phyloP scores from a whole-genome alignment of 2,329 filamentous ascomycete species.

The Apiospora arundinis region DNA sequence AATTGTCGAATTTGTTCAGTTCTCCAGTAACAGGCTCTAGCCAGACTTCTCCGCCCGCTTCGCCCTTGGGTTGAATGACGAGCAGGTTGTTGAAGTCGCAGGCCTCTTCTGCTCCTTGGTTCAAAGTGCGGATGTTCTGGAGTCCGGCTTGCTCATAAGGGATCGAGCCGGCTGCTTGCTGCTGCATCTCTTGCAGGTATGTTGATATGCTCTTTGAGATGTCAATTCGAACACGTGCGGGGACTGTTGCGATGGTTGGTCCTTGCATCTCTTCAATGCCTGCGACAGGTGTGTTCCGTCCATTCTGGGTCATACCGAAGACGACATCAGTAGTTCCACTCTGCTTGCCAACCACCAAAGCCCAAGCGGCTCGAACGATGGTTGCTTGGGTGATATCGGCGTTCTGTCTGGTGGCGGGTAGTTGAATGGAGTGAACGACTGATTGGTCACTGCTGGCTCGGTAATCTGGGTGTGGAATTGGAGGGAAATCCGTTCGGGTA shows the following conservation, averaged over 20 bases:
- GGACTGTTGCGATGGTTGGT: constrained; percentile 49
- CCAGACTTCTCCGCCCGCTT: background rate
- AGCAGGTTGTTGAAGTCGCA: constrained; percentile 42
- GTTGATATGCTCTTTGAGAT: constrained; percentile 34
- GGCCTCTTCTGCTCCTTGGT: constrained; percentile 7
- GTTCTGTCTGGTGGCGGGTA: background rate
- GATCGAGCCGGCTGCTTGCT: constrained; percentile 47
- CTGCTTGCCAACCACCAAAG: constrained; percentile 44
- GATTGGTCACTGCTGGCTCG: background rate
- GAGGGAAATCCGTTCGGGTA: background rate
- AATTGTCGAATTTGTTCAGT: constrained; percentile 20
- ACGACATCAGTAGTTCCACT: constrained; percentile 45
- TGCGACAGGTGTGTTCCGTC: constrained; percentile 36
- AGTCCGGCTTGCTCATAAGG: constrained; percentile 52
- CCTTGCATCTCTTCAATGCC: constrained; percentile 31
- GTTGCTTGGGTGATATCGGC: constrained; percentile 44
- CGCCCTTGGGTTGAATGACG: constrained; percentile 41
- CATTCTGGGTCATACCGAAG: constrained; percentile 50
- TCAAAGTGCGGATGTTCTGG: constrained; percentile 21
- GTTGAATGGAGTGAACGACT: background rate
- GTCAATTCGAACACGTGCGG: constrained; percentile 41
- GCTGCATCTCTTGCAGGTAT: constrained; percentile 20
- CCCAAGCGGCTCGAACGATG: constrained; percentile 48
- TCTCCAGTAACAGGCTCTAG: background rate
- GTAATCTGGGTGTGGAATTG: background rate